Percentiles rank a stretch among this genome's conserved stretches.
phyloP scores from a whole-genome alignment of 192 early-diverging fungal species.

The Backusella morwellensis region DNA sequence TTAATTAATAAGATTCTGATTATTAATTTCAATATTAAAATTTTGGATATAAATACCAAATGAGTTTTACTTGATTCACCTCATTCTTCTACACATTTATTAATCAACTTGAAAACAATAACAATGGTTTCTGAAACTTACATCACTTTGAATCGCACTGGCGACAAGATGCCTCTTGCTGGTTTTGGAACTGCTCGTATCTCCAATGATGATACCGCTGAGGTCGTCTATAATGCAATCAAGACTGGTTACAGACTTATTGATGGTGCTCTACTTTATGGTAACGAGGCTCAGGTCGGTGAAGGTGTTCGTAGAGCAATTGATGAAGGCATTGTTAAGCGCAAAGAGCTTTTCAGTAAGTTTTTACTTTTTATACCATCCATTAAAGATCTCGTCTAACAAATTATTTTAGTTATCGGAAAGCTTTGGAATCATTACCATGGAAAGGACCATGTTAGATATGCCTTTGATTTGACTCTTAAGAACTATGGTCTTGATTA shows the following conservation, averaged over 20 bases:
- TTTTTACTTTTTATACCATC: neutral
- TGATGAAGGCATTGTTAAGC: slow-evolving; percentile 47
- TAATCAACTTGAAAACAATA: neutral
- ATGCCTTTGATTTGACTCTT: slow-evolving; percentile 50
- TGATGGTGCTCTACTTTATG: slow-evolving; percentile 58
- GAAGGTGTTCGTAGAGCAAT: slow-evolving; percentile 49
- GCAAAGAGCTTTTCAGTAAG: slow-evolving; percentile 41
- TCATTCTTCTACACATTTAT: too few species aligned
- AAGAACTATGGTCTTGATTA: slow-evolving; percentile 28
- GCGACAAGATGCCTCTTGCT: slow-evolving; percentile 45
- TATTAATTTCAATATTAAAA: too few species aligned
- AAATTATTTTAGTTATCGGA: slow-evolving; percentile 17
- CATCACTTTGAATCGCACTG: slow-evolving; percentile 40
- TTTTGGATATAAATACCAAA: too few species aligned
- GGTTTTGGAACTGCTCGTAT: slow-evolving; percentile 52
- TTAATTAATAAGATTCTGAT: too few species aligned
- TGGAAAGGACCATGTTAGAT: slow-evolving; percentile 43
- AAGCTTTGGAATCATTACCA: slow-evolving; percentile 69
- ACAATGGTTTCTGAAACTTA: neutral
- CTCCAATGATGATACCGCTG: slow-evolving; percentile 31
- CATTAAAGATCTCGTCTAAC: neutral
- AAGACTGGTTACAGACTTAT: slow-evolving; percentile 32
- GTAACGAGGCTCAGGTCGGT: slow-evolving; percentile 60
- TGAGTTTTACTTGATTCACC: too few species aligned
- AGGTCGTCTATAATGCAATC: slow-evolving; percentile 39